Base-by-base conservation (phyloP, 805 yeast species). In the Maudiozyma barnettii region DNA sequence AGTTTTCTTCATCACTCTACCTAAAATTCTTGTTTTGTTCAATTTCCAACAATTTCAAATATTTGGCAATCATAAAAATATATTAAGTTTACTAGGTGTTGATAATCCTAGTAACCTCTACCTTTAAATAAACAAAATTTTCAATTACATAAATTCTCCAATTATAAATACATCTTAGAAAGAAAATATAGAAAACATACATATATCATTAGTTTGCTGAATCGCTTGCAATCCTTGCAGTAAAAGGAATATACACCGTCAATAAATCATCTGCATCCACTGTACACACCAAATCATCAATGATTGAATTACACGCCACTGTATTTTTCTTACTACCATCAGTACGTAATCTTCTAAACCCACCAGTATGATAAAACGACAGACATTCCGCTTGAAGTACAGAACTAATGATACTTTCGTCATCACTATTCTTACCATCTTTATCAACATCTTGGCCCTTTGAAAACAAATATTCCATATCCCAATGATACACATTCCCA, bases 391-490 rank as follows among this genome's bases (percentile, higher is more conserved):
- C 49, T 41, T 54, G 57, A 43, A 45, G 8, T 14, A 35, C 46
- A 8, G 46, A 39, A 12, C 19, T 22, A 21, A 36, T 35, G 16
- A 16, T 22, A 5, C 70, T 65, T 40, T 67, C 70, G 3, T 67
- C 77, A 21, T 60, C 64, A 4, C 67, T 70, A 9, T 65, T 72
- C n/a, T 59, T 69, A 5, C 65, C 70, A 5, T 67, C 71, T 9
- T 65, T 72, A n/a, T 59, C 68, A 6, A 65, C 70, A 6, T 68
- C 75, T 20, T 69, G 20, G 7, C 18, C 23, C 13, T 33, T 75
- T 23, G 70, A 70, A 22, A 60, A 64, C 31, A 59, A 59, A 31
- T 52, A 66, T 48, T 67, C 72, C 16, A 58, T 29, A 47, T 60
- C 59, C 68, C 68, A 64, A 22, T 61, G 66, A 45, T 60, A 63